Base-by-base conservation (phyloP, 129 eudicot genomes). In the Oenanthe sinensis region DNA sequence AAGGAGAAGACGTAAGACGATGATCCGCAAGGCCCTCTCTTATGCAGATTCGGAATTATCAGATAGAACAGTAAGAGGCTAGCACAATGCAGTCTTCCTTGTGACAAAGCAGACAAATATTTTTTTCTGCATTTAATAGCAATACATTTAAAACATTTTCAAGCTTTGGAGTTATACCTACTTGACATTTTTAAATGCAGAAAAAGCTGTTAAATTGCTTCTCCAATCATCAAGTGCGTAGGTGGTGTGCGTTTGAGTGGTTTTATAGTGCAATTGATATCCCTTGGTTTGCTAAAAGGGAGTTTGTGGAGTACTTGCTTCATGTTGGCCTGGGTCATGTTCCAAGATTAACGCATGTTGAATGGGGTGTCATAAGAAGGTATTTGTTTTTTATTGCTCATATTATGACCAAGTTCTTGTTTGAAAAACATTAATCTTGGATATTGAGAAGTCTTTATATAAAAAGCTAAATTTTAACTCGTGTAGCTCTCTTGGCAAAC, bases 281-380 rank as follows among this genome's bases (percentile, higher is more conserved):
- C 79, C 95, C 95, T 14, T 90, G 95, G 95, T 90, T 90, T 83
- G 95, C 88, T 28, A 86, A 84, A 86, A 82, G 76, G 82, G 95
- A 90, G 81, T 90, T 90, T 45, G 90, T 84, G 54, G 91, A 87
- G 82, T 90, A 90, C 85, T 83, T 90, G 40, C 78, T 80, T 73
- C 90, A 87, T 82, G 95, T 84, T 77, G 91, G 95, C 24, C 72
- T 90, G 54, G 91, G 95, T 67, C 91, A 87, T 76, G 83, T 87
- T 82, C 90, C 90, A 52, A 87, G 91, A 82, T 81, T 90, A 78
- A 87, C 90, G 78, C 90, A 79, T 79, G 95, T 87, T 78, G 95
- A 90, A 79, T 90, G 91, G 95, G 91, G 95, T 84, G 90, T 90
- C 84, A 86, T 90, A 78, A 85, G 90, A 82, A 87, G 93, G 93